Base-by-base conservation (phyloP, 805 yeast species). In the Cyberlindnera petersonii region DNA sequence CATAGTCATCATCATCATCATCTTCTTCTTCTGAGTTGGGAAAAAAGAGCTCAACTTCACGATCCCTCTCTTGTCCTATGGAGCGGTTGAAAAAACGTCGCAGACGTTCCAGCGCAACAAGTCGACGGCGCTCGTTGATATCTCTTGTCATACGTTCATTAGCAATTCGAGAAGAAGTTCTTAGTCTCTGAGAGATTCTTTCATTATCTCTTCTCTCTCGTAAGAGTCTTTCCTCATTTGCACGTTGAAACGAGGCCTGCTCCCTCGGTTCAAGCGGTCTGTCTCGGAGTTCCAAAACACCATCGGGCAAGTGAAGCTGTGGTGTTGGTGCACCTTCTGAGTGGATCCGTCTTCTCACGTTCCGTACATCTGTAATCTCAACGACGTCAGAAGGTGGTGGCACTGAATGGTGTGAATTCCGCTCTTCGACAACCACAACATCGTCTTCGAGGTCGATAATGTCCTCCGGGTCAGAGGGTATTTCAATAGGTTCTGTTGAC, bases 11-110 rank as follows among this genome's bases (percentile, higher is more conserved):
- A 15, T 20, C 10, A 4, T 30, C 33, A 9, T 18, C 31, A 13
- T 46, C 44, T 9, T 38, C 43, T 18, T 38, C 27, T 10, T 35
- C 28, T 13, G 24, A 32, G 5, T 31, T 15, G 23, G 15, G 23
- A 13, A 18, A 18, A 6, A 7, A 6, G 14, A 5, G 33, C 33
- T 6, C 22, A 14, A 20, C 16, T 8, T 20, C 22, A 3, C 21
- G 19, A n/a, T 11, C 9, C 35, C 10, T 24, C 24, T 16, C 20
- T 9, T 8, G 18, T 20, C 3, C 17, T 13, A 28, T 19, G 13
- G 19, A 16, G 7, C 24, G 23, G 27, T n/a, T n/a, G n/a, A n/a
- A n/a, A n/a, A n/a, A n/a, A n/a, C n/a, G n/a, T n/a, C n/a, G n/a
- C n/a, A n/a, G n/a, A n/a, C n/a, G n/a, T n/a, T n/a, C n/a, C n/a